Percentiles rank a stretch among this genome's conserved stretches.
phyloP scores from a whole-genome alignment of 345 rosid genomes.

The Nasturtium officinale region DNA sequence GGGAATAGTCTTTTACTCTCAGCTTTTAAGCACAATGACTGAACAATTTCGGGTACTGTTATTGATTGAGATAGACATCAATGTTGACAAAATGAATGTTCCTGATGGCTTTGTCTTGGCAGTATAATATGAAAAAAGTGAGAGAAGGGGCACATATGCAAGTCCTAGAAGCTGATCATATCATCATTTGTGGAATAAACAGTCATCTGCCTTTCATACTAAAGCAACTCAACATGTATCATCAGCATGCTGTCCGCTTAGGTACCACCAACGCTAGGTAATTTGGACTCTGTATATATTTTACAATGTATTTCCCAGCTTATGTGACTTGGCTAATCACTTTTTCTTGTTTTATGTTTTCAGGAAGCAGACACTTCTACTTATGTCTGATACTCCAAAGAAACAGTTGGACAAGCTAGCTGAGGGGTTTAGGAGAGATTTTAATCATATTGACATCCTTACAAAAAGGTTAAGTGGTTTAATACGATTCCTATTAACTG shows the following conservation, averaged over 20 bases:
- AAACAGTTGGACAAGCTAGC: slow-evolving; percentile 86
- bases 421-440: slow-evolving; percentile 72
- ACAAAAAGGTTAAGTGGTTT: slow-evolving; percentile 67
- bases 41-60: slow-evolving; percentile 83
- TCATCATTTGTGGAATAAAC: slow-evolving; percentile 85
- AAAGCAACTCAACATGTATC: slow-evolving; percentile 88
- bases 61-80: slow-evolving; percentile 15
- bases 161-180: slow-evolving; percentile 89
- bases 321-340: slow-evolving; percentile 22
- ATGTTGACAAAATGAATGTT: background rate
- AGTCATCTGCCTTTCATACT: slow-evolving; percentile 78
- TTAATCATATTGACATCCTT: slow-evolving; percentile 80
- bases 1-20: slow-evolving; percentile 94
- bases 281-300: slow-evolving; percentile 21
- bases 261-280: slow-evolving; percentile 95
- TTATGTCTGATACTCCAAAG: slow-evolving; percentile 93
- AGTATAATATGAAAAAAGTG: slow-evolving; percentile 87
- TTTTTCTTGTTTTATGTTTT: slow-evolving; percentile 32
- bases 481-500: background rate
- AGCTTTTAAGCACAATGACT: slow-evolving; percentile 94
- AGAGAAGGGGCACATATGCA: slow-evolving; percentile 95
- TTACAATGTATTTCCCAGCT: background rate
- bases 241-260: slow-evolving; percentile 82
- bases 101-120: slow-evolving; percentile 41
- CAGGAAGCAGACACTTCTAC: slow-evolving; percentile 93